phyloP scores from a whole-genome alignment of 2,329 filamentous ascomycete genomes.

The Aspergillus floridensis region DNA sequence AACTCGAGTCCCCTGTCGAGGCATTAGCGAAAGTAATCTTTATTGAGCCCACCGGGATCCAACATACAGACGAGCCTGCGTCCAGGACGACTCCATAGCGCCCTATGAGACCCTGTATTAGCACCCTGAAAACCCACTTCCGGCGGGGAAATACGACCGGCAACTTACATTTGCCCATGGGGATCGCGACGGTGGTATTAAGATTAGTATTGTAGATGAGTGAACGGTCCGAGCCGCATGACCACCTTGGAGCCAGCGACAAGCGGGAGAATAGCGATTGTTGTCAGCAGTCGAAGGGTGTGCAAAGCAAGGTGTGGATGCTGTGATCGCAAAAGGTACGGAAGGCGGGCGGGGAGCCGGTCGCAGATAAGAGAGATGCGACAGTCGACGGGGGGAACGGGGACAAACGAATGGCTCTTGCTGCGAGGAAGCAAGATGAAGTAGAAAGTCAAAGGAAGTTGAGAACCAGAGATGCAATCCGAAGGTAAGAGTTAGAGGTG shows the following conservation, averaged over 20 bases:
- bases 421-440: constrained; percentile 15
- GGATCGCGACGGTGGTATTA: constrained; percentile 18
- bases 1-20: constrained; percentile 72
- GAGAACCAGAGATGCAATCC: background rate
- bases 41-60: background rate
- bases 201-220: constrained; percentile 7
- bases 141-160: constrained; percentile 3
- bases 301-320: background rate
- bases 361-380: background rate
- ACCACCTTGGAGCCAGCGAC: constrained; percentile 12
- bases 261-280: constrained; percentile 7
- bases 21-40: constrained; percentile 4
- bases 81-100: constrained; percentile 93
- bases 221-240: constrained; percentile 31
- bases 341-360: background rate
- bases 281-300: background rate
- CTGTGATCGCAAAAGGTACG: background rate
- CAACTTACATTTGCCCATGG: constrained; percentile 45
- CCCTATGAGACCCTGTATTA: constrained; percentile 39
- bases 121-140: background rate
- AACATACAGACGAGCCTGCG: constrained; percentile 79
- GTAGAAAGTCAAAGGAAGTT: background rate
- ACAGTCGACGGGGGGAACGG: background rate
- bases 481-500: background rate
- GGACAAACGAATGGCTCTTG: constrained; percentile 17